Conservation (phyloP, 495 filamentous ascomycete genomes). For the Cetradonia linearis region DNA sequence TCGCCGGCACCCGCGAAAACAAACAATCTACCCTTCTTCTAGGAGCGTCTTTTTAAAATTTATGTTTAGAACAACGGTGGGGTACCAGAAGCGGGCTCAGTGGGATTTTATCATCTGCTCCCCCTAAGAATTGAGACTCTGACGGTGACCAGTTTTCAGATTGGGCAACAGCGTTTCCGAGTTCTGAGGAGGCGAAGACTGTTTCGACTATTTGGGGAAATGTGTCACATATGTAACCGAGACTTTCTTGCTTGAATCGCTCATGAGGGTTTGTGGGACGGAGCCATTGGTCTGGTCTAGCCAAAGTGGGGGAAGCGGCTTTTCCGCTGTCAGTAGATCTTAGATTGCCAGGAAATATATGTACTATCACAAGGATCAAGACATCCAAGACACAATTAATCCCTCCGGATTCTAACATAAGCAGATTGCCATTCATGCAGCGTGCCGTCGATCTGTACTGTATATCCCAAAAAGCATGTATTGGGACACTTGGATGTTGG, state of each 20-base stretch:
- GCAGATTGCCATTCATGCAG: constrained; percentile 13
- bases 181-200: constrained; percentile 5
- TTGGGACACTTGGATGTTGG: constrained; percentile 11
- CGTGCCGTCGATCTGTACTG: not conserved
- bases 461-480: constrained; percentile 17
- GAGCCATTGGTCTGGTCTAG: constrained; percentile 66
- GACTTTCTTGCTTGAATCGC: constrained; percentile 17
- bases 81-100: constrained; percentile 23
- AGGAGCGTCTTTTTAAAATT: constrained; percentile 39
- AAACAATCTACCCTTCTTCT: constrained; percentile 34
- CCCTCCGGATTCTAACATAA: constrained; percentile 14
- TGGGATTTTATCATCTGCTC: not conserved
- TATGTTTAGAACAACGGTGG: constrained; percentile 31
- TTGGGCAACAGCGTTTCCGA: not conserved
- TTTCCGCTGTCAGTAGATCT: not conserved
- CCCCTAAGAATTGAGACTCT: not conserved
- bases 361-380: constrained; percentile 15
- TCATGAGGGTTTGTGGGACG: constrained; percentile 31
- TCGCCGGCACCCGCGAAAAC: constrained; percentile 30
- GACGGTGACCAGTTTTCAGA: not conserved
- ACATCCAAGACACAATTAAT: constrained; percentile 18
- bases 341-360: not conserved
- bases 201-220: constrained; percentile 31
- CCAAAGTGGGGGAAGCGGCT: constrained; percentile 20
- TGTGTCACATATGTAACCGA: constrained; percentile 26